Conservation (phyloP, 495 filamentous ascomycete species). For the Neurospora tetrasperma region DNA sequence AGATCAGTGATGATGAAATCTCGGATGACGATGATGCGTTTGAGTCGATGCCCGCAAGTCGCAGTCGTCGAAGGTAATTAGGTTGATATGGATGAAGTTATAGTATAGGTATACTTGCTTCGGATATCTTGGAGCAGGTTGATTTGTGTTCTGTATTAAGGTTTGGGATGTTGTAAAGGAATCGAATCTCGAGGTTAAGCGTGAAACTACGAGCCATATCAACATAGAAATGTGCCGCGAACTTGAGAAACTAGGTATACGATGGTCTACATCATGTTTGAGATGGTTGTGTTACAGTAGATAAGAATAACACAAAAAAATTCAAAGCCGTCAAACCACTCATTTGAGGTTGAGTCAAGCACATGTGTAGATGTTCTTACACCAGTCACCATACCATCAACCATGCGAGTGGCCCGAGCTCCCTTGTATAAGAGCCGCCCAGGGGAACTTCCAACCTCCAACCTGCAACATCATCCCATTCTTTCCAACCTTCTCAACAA, state of each 20-base stretch:
- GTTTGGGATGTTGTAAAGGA: neutral
- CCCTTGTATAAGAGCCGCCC: neutral
- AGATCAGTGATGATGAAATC: constrained; percentile 69
- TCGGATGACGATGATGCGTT: constrained; percentile 73
- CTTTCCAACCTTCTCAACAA: neutral
- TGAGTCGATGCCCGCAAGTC: constrained; percentile 42
- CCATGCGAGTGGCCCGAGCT: neutral
- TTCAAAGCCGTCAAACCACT: neutral
- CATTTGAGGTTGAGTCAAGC: neutral
- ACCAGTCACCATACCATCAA: neutral
- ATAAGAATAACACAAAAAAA: no score
- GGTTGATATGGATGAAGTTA: neutral
- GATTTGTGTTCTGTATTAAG: neutral
- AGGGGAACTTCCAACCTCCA: neutral
- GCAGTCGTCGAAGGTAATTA: constrained; percentile 13
- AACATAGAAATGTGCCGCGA: neutral
- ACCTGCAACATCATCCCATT: neutral
- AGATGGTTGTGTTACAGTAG: no score
- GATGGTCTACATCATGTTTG: neutral
- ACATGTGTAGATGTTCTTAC: neutral
- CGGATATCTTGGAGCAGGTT: neutral
- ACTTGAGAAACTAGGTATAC: neutral
- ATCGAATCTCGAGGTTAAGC: neutral
- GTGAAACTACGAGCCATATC: neutral
- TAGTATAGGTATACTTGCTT: neutral